Evolutionary conservation across 2,329 filamentous ascomycete genomes (phyloP).

Genomic region (Thielaviopsis ethacetica): DNA sequence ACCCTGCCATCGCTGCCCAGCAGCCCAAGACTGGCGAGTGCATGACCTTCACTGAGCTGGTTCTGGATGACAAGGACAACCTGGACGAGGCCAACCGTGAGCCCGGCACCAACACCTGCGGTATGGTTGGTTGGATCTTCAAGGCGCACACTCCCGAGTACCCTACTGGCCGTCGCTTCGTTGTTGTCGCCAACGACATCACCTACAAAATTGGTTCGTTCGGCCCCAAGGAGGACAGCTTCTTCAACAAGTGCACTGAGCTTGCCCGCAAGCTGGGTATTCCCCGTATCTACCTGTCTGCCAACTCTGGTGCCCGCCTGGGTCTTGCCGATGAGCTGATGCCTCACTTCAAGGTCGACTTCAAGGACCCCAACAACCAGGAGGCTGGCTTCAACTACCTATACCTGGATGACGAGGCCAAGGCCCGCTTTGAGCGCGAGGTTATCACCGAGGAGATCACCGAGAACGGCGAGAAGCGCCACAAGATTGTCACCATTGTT

Average conservation of each 20-base stretch:
- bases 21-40: conserved; percentile 78
- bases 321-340: conserved; percentile 95
- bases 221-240: conserved; percentile 88
- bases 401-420: conserved; percentile 74
- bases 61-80: conserved; percentile 85
- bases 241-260: conserved; percentile 99
- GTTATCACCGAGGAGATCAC: conserved; percentile 67
- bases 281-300: conserved; percentile 91
- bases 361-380: conserved; percentile 71
- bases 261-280: conserved; percentile 87
- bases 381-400: conserved; percentile 93
- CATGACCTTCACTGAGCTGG: conserved; percentile 84
- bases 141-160: conserved; percentile 93
- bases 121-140: conserved; percentile 98
- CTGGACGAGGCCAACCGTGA: conserved; percentile 87
- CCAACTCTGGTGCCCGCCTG: conserved; percentile 95
- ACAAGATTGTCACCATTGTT: conserved; percentile 88
- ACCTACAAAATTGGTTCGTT: conserved; percentile 98
- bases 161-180: conserved; percentile 75
- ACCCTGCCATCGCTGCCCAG: conserved; percentile 59
- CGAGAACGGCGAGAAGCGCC: conserved; percentile 75
- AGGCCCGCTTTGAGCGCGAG: conserved; percentile 66
- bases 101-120: conserved; percentile 84
- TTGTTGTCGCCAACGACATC: conserved; percentile 97
- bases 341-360: conserved; percentile 91